phyloP scores from a whole-genome alignment of 345 rosid species.

The Camelina hispida region DNA sequence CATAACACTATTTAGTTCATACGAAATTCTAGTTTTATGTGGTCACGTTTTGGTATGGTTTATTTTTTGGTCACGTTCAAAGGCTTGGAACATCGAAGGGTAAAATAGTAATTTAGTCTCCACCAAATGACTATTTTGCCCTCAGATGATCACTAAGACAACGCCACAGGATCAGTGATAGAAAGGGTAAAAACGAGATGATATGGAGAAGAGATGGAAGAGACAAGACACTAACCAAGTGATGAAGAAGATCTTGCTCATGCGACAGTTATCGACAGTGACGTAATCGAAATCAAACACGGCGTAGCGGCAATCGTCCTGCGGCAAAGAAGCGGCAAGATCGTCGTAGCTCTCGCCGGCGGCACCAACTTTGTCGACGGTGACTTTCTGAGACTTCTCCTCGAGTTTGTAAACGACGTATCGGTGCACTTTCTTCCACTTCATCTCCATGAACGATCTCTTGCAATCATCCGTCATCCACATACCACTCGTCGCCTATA shows the following conservation, averaged over 20 bases:
- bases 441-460: conserved; percentile 92
- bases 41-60: too few relatives aligned
- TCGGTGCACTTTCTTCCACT: conserved; percentile 91
- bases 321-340: conserved; percentile 78
- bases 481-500: conserved; percentile 70
- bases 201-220: neutral
- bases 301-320: conserved; percentile 88
- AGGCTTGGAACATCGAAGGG: neutral
- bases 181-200: neutral
- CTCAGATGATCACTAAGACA: neutral
- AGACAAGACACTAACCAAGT: conserved; percentile 63
- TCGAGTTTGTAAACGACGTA: conserved; percentile 93
- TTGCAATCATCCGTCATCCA: conserved; percentile 93
- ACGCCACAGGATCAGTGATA: neutral
- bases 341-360: conserved; percentile 79
- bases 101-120: neutral
- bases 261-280: conserved; percentile 86
- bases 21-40: too few relatives aligned
- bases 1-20: too few relatives aligned
- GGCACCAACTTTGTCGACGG: conserved; percentile 89
- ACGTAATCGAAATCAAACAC: conserved; percentile 95
- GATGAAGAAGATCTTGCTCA: conserved; percentile 99
- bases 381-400: conserved; percentile 75
- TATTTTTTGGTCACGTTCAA: too few relatives aligned
- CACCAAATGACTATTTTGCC: neutral